Conservation (phyloP, 768 basidiomycete genomes). For the Amanita inopinata region DNA sequence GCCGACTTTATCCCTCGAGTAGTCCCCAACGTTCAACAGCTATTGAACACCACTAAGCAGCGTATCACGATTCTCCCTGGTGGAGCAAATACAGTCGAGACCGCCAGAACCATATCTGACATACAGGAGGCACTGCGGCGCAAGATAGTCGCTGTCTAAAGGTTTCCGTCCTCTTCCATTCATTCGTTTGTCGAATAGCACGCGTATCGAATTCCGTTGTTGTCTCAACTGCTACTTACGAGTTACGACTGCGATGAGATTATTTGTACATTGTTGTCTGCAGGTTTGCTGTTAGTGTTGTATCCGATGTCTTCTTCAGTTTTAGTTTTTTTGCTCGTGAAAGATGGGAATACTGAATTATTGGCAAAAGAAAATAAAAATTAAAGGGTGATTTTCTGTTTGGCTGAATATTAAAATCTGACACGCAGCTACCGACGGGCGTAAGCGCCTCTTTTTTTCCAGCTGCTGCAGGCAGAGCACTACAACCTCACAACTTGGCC, state of each 20-base stretch:
- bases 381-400: too few species aligned
- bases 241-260: not conserved
- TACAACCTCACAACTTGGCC: conserved; percentile 4
- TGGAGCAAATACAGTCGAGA: conserved; percentile 56
- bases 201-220: too few species aligned
- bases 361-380: too few species aligned
- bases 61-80: conserved; percentile 71
- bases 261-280: not conserved
- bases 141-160: conserved; percentile 22
- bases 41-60: conserved; percentile 71
- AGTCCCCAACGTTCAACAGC: conserved; percentile 67
- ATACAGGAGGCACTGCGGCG: conserved; percentile 63
- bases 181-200: too few species aligned
- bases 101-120: conserved; percentile 60
- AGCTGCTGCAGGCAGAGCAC: conserved; percentile 26
- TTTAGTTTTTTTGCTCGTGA: too few species aligned
- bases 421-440: not conserved
- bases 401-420: too few species aligned
- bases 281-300: not conserved
- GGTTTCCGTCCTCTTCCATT: conserved; percentile 9
- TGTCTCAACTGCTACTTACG: too few species aligned
- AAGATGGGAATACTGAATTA: too few species aligned
- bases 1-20: conserved; percentile 76
- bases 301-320: too few species aligned
- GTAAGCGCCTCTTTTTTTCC: not conserved